Evolutionary conservation across 1,139 yeast species (phyloP).

Genomic region (Pichia terricola): DNA sequence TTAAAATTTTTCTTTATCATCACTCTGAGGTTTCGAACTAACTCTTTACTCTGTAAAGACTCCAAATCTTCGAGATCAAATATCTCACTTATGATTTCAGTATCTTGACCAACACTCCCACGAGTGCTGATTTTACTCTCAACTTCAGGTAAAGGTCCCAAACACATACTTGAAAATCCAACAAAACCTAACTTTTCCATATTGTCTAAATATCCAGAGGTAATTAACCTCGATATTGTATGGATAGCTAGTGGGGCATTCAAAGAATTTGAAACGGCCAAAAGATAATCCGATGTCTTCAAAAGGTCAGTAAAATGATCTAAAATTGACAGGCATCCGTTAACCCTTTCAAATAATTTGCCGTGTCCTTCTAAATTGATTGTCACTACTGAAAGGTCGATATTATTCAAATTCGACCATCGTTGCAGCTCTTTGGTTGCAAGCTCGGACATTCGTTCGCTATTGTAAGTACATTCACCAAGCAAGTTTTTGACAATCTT

Average conservation of each 20-base stretch:
- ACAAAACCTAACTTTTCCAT: conserved; percentile 31
- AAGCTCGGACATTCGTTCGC: conserved; percentile 28
- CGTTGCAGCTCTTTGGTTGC: conserved; percentile 31
- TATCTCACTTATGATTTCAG: conserved; percentile 39
- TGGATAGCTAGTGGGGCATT: conserved; percentile 38
- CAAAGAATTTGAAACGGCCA: conserved; percentile 36
- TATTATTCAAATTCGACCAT: conserved; percentile 31
- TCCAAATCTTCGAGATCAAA: conserved; percentile 37
- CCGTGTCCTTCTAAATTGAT: conserved; percentile 49
- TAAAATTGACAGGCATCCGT: conserved; percentile 28
- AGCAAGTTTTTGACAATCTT: conserved; percentile 39
- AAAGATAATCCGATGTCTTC: conserved; percentile 33
- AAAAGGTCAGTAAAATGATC: conserved; percentile 36
- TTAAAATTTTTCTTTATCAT: conserved; percentile 37
- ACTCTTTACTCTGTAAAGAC: conserved; percentile 26
- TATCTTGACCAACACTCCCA: conserved; percentile 34
- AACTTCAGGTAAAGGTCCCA: conserved; percentile 37
- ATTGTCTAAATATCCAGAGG: conserved; percentile 15
- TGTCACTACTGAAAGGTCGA: conserved; percentile 30
- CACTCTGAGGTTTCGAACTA: conserved; percentile 28
- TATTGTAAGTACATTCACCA: conserved; percentile 39
- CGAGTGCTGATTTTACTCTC: conserved; percentile 38
- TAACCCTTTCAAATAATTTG: conserved; percentile 33
- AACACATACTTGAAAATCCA: conserved; percentile 36
- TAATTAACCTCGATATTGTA: conserved; percentile 30